phyloP scores from a whole-genome alignment of 2,329 filamentous ascomycete genomes.

The Colletotrichum shisoi region DNA sequence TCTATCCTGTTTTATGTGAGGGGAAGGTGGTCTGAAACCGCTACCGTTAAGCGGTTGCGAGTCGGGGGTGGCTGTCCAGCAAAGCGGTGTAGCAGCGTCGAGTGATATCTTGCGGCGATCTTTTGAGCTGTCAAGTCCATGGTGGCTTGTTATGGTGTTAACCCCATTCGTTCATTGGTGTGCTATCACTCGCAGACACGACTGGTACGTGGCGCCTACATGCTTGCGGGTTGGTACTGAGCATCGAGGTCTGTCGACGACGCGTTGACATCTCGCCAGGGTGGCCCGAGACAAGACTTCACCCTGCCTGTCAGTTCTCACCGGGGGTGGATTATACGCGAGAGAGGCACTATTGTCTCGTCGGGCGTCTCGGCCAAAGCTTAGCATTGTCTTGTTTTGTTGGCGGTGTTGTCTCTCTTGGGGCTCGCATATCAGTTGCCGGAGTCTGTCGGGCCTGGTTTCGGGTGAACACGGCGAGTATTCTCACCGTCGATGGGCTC shows the following conservation, averaged over 20 bases:
- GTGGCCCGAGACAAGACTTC: background rate
- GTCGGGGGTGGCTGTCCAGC: background rate
- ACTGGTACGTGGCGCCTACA: conserved; percentile 5
- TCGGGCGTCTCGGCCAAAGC: conserved; percentile 10
- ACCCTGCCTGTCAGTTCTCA: conserved; percentile 7
- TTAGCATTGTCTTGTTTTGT: conserved; percentile 4
- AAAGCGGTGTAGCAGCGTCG: background rate
- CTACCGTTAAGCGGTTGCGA: background rate
- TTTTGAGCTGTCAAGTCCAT: background rate
- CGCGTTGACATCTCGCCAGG: background rate
- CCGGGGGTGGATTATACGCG: background rate
- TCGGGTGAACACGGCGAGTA: conserved; percentile 13
- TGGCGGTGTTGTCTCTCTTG: background rate
- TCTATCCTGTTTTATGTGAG: background rate
- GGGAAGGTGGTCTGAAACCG: background rate
- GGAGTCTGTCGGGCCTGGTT: background rate
- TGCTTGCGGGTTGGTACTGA: background rate
- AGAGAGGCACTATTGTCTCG: background rate
- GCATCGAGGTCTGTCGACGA: background rate
- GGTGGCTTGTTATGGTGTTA: background rate
- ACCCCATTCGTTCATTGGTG: background rate
- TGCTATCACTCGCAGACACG: background rate
- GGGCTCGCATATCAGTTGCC: background rate
- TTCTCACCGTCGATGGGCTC: background rate
- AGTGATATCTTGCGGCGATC: background rate